Conservation (phyloP, 2,329 filamentous ascomycete species). For the Emydomyces testavorans region DNA sequence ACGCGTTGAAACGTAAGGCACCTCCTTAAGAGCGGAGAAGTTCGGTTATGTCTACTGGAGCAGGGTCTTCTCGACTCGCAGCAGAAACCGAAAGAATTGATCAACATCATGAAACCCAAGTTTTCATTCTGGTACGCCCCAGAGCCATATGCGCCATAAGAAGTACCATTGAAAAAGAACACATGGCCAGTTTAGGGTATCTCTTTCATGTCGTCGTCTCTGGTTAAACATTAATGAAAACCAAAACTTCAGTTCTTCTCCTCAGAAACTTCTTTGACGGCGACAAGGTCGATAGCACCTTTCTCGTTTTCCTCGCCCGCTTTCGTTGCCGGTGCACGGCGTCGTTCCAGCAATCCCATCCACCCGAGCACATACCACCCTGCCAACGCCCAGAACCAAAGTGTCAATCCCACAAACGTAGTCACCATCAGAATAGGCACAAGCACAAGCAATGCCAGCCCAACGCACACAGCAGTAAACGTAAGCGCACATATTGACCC, state of each 20-base stretch:
- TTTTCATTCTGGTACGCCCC: no score
- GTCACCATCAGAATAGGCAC: slow-evolving; percentile 58
- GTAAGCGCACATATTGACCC: slow-evolving; percentile 41
- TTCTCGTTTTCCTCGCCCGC: background rate
- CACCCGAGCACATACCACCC: slow-evolving; percentile 35
- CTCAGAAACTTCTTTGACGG: background rate
- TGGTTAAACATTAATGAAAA: background rate
- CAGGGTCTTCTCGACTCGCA: no score
- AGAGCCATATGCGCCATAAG: no score
- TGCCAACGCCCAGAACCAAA: slow-evolving; percentile 57
- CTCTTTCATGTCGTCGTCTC: no score
- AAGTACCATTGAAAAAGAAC: no score
- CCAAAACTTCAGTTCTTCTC: background rate
- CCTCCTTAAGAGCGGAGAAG: no score
- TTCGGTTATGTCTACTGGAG: no score
- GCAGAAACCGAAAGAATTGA: no score
- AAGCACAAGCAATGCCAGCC: slow-evolving; percentile 55
- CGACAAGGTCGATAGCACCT: background rate
- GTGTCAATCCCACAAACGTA: slow-evolving; percentile 45
- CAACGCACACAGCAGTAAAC: slow-evolving; percentile 57
- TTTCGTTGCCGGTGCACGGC: background rate
- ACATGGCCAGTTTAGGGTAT: no score
- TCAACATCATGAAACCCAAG: no score
- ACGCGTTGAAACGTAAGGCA: no score
- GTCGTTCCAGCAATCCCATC: slow-evolving; percentile 11